Evolutionary conservation across 2,329 filamentous ascomycete genomes (phyloP), one percentile per base, ranked within the genome.

Genomic region (Ophiognomonia clavigignenti-juglandacearum): DNA sequence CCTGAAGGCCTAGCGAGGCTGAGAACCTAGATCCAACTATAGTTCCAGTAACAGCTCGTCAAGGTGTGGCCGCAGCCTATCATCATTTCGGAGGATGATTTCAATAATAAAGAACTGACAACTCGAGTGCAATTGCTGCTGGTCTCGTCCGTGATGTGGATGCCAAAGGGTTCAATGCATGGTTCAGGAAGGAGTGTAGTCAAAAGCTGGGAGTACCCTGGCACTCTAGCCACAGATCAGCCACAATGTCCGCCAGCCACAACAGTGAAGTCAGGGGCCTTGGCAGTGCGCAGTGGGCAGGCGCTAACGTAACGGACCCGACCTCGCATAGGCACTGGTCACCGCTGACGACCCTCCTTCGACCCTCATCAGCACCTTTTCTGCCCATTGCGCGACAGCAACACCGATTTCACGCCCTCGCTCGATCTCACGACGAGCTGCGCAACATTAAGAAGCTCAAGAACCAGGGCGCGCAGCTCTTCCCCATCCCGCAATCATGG

Each of bases 401-500:
- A 40, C 42, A 39, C 49, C 39, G 23, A 20, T 22, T 16, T 23
- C 48, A 27, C 37, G 14, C 27, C 24, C 10, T 39, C n/a, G 23
- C 16, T 26, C 36, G 32, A 19, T 35, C 34, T 19, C 11, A 45
- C 10, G 39, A 26, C 47, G 50, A 53, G 50, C 50, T 53, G 47
- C 47, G 47, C 50, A 43, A 37, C 50, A 54, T 31, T 48, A 45
- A n/a, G 43, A 53, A 49, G 56, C 60, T 43, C 60, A 51, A 47
- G 58, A 59, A 52, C 59, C 55, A 13, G 40, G 27, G 43, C 54
- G 57, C 51, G 39, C 55, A 56, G 45, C 56, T 54, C 48, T 29
- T 36, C 18, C 39, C 46, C n/a, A n/a, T n/a, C 43, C 55, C 51
- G 56, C 61, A 66, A 75, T 66, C 61, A 98, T 98, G 93, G 92